phyloP scores from a whole-genome alignment of 768 basidiomycete species.

The Cyathus striatus region DNA sequence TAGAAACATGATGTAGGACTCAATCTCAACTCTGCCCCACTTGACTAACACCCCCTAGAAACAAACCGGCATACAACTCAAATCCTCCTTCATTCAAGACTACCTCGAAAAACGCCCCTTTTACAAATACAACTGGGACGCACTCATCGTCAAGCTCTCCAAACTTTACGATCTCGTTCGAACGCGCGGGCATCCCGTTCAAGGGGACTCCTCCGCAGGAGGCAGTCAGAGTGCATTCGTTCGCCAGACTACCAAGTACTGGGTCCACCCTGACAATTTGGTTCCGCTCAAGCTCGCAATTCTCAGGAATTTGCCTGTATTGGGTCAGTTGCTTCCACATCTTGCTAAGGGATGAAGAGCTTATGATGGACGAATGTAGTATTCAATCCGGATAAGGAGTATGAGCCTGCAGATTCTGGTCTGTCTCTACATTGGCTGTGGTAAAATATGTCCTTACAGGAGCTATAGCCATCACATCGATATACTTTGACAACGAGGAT shows the following conservation, averaged over 20 bases:
- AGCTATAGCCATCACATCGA: slow-evolving; percentile 81
- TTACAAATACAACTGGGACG: slow-evolving; percentile 96
- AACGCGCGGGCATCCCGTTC: slow-evolving; percentile 90
- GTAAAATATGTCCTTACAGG: background rate
- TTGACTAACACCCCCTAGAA: slow-evolving; percentile 49
- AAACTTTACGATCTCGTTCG: slow-evolving; percentile 93
- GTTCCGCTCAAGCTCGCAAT: slow-evolving; percentile 92
- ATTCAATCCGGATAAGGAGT: slow-evolving; percentile 92
- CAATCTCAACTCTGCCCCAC: background rate
- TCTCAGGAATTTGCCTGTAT: slow-evolving; percentile 85
- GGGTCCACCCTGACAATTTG: slow-evolving; percentile 97
- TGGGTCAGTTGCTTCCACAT: slow-evolving; percentile 49
- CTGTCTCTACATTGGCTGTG: slow-evolving; percentile 6
- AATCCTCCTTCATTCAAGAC: slow-evolving; percentile 83
- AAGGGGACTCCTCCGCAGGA: slow-evolving; percentile 91
- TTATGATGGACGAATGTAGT: slow-evolving; percentile 37
- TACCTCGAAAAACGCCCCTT: slow-evolving; percentile 94
- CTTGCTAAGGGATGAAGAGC: background rate
- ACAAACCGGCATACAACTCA: slow-evolving; percentile 81
- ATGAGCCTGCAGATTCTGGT: slow-evolving; percentile 80
- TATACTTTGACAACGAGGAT: slow-evolving; percentile 96
- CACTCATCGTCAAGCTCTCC: slow-evolving; percentile 92
- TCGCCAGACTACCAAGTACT: slow-evolving; percentile 98
- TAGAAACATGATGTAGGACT: slow-evolving; percentile 87
- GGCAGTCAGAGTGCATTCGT: slow-evolving; percentile 96